Conservation (phyloP, 306 rosid genomes). For the Mucuna pruriens region DNA sequence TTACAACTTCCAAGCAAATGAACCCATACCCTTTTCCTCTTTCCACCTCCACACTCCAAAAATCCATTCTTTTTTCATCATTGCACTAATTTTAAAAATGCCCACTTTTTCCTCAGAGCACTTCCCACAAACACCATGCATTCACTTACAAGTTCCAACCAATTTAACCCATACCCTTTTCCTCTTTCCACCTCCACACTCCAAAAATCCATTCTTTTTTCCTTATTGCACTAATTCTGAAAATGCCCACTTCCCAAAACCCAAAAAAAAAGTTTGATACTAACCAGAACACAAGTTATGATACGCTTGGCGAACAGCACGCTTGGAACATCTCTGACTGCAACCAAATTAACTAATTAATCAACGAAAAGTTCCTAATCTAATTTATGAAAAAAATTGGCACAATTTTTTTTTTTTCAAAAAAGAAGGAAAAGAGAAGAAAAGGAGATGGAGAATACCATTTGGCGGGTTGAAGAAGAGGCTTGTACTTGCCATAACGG, state of each 20-base stretch:
- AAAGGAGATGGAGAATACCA: slow-evolving; percentile 46
- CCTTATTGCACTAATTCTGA: background rate
- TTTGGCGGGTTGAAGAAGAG: slow-evolving; percentile 79
- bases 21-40: background rate
- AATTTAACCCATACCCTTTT: background rate
- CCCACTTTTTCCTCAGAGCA: slow-evolving; percentile 7
- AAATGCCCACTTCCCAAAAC: background rate
- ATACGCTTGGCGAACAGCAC: slow-evolving; percentile 89
- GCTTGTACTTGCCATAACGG: slow-evolving; percentile 87
- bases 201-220: slow-evolving; percentile 6
- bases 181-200: slow-evolving; percentile 7
- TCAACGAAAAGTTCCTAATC: background rate
- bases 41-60: slow-evolving; percentile 19
- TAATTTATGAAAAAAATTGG: background rate
- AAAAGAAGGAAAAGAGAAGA: background rate
- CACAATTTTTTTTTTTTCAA: no score
- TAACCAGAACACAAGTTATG: slow-evolving; percentile 77
- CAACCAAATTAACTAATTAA: slow-evolving; percentile 33
- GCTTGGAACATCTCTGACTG: slow-evolving; percentile 88
- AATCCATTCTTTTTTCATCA: background rate
- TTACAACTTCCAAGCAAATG: slow-evolving; percentile 8
- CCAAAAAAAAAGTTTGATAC: slow-evolving; percentile 19
- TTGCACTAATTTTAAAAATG: background rate
- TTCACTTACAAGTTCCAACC: slow-evolving; percentile 9
- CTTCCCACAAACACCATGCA: slow-evolving; percentile 21